phyloP scores from a whole-genome alignment of 305 asterid species.

The Solanum hybrid region DNA sequence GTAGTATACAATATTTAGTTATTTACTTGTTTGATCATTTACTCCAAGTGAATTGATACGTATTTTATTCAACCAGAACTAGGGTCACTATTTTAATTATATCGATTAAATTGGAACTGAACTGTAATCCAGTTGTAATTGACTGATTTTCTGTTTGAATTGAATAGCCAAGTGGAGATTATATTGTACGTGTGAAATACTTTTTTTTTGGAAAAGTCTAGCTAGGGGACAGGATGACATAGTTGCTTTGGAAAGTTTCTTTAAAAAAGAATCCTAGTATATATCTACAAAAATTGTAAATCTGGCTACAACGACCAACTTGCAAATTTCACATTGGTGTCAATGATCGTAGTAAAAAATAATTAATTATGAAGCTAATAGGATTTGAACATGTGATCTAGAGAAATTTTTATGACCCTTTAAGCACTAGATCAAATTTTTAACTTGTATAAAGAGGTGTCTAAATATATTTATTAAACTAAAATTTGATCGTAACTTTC shows the following conservation, averaged over 20 bases:
- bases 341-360: too few relatives aligned
- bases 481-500: too few relatives aligned
- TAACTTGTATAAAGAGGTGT: too few relatives aligned
- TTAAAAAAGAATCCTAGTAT: background rate
- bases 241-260: background rate
- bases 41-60: background rate
- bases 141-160: background rate
- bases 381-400: rapidly evolving
- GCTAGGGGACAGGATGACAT: background rate
- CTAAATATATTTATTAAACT: too few relatives aligned
- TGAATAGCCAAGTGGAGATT: background rate
- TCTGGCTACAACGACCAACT: background rate
- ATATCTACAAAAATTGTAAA: background rate
- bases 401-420: too few relatives aligned
- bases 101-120: background rate
- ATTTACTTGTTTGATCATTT: background rate
- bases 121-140: background rate
- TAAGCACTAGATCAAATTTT: too few relatives aligned
- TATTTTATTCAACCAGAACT: background rate
- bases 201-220: background rate
- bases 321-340: background rate
- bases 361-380: too few relatives aligned
- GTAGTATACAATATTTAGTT: background rate
- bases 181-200: background rate
- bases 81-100: background rate